Evolutionary conservation across 305 asterid genomes (phyloP).

Genomic region (Euphrasia arctica): DNA sequence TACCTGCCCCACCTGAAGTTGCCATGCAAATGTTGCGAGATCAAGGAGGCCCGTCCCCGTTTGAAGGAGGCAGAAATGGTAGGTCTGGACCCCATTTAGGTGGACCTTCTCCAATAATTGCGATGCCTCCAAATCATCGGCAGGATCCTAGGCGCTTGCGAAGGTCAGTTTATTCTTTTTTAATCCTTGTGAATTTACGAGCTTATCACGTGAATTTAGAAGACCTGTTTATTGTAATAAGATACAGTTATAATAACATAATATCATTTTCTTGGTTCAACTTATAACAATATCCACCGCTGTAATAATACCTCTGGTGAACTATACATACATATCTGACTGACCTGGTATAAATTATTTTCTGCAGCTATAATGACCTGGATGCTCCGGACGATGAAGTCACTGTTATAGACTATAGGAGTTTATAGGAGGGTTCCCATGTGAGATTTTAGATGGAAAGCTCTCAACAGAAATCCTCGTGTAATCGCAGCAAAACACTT

Average conservation of each 20-base stretch:
- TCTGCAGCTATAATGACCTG: constrained; percentile 91
- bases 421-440: constrained; percentile 51
- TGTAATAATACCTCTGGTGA: not conserved
- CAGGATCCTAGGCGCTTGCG: constrained; percentile 97
- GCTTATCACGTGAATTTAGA: not conserved
- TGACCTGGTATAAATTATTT: constrained; percentile 23
- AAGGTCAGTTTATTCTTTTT: constrained; percentile 43
- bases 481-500: not conserved
- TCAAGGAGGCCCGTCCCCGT: constrained; percentile 89
- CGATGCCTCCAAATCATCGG: constrained; percentile 70
- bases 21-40: constrained; percentile 98
- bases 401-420: constrained; percentile 94
- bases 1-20: constrained; percentile 99
- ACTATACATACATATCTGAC: not conserved
- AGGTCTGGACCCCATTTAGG: constrained; percentile 61
- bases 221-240: no score
- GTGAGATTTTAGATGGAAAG: not conserved
- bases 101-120: constrained; percentile 75
- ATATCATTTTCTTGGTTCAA: not conserved
- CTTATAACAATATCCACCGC: not conserved
- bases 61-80: constrained; percentile 85
- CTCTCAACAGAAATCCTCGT: constrained; percentile 8
- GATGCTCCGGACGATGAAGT: constrained; percentile 99
- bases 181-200: not conserved
- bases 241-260: not conserved